A percentile compares a stretch with the other conserved stretches of the same genome.
Evolutionary conservation across 306 rosid genomes (phyloP).

Genomic region (Prunus kanzakura): DNA sequence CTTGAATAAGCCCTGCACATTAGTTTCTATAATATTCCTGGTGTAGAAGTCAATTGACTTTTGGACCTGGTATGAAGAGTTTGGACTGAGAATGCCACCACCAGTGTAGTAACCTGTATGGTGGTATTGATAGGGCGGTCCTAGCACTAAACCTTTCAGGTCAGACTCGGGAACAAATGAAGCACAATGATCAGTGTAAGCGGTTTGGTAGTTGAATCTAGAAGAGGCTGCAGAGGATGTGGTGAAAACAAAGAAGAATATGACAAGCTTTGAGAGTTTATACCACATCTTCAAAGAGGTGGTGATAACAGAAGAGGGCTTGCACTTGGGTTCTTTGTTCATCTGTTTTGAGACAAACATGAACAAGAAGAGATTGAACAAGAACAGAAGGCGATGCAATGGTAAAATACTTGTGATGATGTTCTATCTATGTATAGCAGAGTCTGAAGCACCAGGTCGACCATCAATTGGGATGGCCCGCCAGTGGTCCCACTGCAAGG

Average conservation of each 20-base stretch:
- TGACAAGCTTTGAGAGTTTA: not conserved
- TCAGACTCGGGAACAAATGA: conserved; percentile 32
- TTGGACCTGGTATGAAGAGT: not conserved
- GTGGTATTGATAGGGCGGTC: not conserved
- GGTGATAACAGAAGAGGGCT: no score
- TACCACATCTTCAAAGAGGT: not conserved
- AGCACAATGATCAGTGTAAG: conserved; percentile 45
- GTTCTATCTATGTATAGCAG: not conserved
- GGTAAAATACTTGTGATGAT: not conserved
- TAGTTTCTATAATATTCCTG: conserved; percentile 10
- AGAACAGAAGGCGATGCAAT: not conserved
- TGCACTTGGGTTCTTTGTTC: not conserved
- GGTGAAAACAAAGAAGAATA: conserved; percentile 13
- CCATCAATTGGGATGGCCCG: not conserved
- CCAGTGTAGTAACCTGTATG: conserved; percentile 38
- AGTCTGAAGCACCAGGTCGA: not conserved
- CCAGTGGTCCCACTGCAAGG: no score
- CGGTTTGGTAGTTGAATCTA: not conserved
- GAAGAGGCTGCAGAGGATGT: conserved; percentile 17
- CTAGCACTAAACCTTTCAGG: not conserved
- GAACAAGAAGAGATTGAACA: not conserved
- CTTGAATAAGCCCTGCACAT: conserved; percentile 27
- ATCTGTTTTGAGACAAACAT: not conserved
- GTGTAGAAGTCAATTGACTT: conserved; percentile 5
- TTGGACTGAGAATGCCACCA: not conserved